Base-by-base conservation (phyloP, 2,329 filamentous ascomycete species). In the Hymenoscyphus occultus region DNA sequence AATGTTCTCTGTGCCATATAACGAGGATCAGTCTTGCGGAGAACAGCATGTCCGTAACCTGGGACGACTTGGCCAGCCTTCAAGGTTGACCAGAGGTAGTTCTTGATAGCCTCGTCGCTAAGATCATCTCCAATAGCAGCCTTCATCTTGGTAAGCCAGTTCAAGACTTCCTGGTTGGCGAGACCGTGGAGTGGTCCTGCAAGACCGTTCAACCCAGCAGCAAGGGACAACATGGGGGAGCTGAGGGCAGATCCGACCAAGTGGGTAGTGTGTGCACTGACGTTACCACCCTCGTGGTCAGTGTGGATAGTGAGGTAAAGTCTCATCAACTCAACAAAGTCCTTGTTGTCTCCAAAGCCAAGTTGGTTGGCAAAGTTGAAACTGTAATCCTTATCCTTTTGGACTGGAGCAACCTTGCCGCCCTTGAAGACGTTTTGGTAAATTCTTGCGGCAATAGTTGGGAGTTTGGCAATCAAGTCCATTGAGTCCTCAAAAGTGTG, bases 381-480 rank as follows among this genome's bases (percentile, higher is more conserved):
- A 75, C 90, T 87, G 85, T 97, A 99, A 80, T 99, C 95, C 91
- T 98, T 95, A 84, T 98, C 94, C 87, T 97, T 96, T 86, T 98
- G 90, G 79, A 97, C 87, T 64, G 93, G 80, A 67, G 92, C 91
- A 73, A 99, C 94, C 90, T 98, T 98, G 83, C 95, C 95, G 78
- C 96, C 95, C 89, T 98, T 97, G 92, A 96, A 99, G 80, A 98
- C 90, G 81, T 99, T 99, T 85, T 96, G 95, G 90, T 99, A 99
- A 87, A 99, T 99, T 84, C 93, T 92, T 70, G 95, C 85, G 71
- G 95, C 95, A 76, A 99, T 97, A 80, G 92, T 97, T 79, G 95
- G 95, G 75, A 99, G 91, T 90, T 98, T 98, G 78, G 95, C 95
- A 79, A 99, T 99, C 80, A 99, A 86, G 83, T 99, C 94, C 94